Evolutionary conservation across 805 yeast species (phyloP).

Genomic region (Kurtzmaniella fragi): DNA sequence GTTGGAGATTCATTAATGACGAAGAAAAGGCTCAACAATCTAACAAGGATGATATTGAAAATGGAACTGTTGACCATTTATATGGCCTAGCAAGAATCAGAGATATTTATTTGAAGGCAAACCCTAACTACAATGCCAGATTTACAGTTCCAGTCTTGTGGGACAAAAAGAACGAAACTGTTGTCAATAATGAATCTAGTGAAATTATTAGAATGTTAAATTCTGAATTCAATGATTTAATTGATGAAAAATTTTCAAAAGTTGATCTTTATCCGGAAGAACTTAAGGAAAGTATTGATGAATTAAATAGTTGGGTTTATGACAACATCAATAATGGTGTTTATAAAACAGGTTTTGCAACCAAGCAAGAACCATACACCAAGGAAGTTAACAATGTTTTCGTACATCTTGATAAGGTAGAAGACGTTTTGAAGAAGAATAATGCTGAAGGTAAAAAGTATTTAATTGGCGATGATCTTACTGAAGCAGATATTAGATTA

Average conservation of each 20-base stretch:
- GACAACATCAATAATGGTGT: constrained; percentile 88
- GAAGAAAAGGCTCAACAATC: constrained; percentile 44
- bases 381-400: constrained; percentile 60
- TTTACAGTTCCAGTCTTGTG: constrained; percentile 92
- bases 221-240: constrained; percentile 60
- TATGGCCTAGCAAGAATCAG: constrained; percentile 57
- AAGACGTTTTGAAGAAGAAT: constrained; percentile 47
- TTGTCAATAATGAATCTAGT: constrained; percentile 88
- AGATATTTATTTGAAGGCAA: constrained; percentile 69
- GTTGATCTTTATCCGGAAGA: constrained; percentile 60
- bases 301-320: constrained; percentile 75
- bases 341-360: constrained; percentile 88
- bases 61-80: constrained; percentile 39
- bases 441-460: constrained; percentile 11
- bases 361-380: constrained; percentile 77
- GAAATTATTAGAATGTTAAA: constrained; percentile 85
- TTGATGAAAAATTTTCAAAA: constrained; percentile 43
- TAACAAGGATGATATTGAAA: constrained; percentile 43
- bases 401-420: constrained; percentile 64
- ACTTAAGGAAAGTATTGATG: constrained; percentile 59
- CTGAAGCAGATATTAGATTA: constrained; percentile 88
- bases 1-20: constrained; percentile 75
- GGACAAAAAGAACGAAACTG: constrained; percentile 78
- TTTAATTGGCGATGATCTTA: constrained; percentile 59
- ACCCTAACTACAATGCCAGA: constrained; percentile 74